Conservation (phyloP, 2,329 filamentous ascomycete genomes). For the Neurospora sp. region DNA sequence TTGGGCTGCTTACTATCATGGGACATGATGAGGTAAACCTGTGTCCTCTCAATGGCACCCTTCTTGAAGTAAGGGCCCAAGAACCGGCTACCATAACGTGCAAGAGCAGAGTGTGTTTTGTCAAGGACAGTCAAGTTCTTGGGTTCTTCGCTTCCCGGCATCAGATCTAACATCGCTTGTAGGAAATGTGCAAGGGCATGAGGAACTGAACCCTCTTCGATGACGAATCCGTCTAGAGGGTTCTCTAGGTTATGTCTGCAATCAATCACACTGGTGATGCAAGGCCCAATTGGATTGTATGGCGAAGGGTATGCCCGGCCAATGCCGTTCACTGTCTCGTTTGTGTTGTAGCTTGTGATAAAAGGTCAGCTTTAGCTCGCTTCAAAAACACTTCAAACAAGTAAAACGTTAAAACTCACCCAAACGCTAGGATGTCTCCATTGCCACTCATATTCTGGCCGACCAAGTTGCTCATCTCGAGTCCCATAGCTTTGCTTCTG, state of each 20-base stretch:
- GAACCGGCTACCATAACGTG: constrained; percentile 41
- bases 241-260: constrained; percentile 41
- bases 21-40: constrained; percentile 57
- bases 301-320: constrained; percentile 39
- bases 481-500: constrained; percentile 46
- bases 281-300: constrained; percentile 47
- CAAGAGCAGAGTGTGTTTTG: constrained; percentile 35
- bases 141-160: constrained; percentile 36
- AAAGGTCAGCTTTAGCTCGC: background rate
- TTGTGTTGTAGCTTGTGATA: constrained; percentile 43
- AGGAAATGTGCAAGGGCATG: constrained; percentile 45
- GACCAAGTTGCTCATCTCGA: constrained; percentile 46
- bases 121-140: constrained; percentile 28
- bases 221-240: constrained; percentile 50
- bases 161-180: constrained; percentile 44
- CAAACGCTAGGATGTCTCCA: constrained; percentile 55
- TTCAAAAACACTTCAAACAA: background rate
- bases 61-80: constrained; percentile 46
- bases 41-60: constrained; percentile 48
- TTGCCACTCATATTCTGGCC: constrained; percentile 56
- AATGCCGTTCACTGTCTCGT: constrained; percentile 45
- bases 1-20: constrained; percentile 41
- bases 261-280: constrained; percentile 54
- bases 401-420: constrained; percentile 25
- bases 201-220: constrained; percentile 54